These are phyloP conservation scores for Kodamaea anthophila DNA, from an alignment of 1,139 yeast species.

Conservation along the genomic window DNA sequence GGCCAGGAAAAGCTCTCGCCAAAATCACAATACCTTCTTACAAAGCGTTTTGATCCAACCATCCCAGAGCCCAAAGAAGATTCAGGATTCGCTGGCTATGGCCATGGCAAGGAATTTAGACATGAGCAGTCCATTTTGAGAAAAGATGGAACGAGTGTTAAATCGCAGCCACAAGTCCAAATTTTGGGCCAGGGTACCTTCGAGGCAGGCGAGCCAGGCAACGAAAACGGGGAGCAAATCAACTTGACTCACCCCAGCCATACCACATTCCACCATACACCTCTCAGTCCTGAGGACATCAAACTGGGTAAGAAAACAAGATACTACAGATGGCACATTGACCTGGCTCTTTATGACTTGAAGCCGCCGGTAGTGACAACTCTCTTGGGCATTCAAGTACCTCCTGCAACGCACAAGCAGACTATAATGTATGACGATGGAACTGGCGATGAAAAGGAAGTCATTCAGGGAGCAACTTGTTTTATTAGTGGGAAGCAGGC, in stretches of 20 bases:
- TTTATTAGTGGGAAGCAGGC: conserved; percentile 79
- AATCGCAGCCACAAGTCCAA: conserved; percentile 81
- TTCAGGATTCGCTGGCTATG: conserved; percentile 52
- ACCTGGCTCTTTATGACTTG: conserved; percentile 77
- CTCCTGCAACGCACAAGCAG: conserved; percentile 43
- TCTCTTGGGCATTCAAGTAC: conserved; percentile 75
- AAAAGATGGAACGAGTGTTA: conserved; percentile 76
- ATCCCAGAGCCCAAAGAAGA: conserved; percentile 45
- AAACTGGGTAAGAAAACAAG: conserved; percentile 58
- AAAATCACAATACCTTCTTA: conserved; percentile 64
- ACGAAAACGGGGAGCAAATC: conserved; percentile 53
- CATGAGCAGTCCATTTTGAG: conserved; percentile 70
- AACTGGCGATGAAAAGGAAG: conserved; percentile 53
- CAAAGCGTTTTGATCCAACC: conserved; percentile 72
- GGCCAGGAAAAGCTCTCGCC: conserved; percentile 62
- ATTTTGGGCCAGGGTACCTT: conserved; percentile 78
- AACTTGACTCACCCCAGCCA: conserved; percentile 77
- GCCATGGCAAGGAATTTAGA: conserved; percentile 81
- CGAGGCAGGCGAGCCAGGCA: conserved; percentile 62
- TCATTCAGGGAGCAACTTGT: conserved; percentile 83
- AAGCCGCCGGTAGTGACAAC: conserved; percentile 86
- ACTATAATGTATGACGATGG: conserved; percentile 60
- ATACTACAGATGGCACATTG: conserved; percentile 91
- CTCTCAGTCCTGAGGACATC: conserved; percentile 57
- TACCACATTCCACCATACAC: conserved; percentile 65